Percentiles rank a stretch among this genome's conserved stretches.
Evolutionary conservation across 805 yeast species (phyloP).

Genomic region (Wickerhamiella lipophila): DNA sequence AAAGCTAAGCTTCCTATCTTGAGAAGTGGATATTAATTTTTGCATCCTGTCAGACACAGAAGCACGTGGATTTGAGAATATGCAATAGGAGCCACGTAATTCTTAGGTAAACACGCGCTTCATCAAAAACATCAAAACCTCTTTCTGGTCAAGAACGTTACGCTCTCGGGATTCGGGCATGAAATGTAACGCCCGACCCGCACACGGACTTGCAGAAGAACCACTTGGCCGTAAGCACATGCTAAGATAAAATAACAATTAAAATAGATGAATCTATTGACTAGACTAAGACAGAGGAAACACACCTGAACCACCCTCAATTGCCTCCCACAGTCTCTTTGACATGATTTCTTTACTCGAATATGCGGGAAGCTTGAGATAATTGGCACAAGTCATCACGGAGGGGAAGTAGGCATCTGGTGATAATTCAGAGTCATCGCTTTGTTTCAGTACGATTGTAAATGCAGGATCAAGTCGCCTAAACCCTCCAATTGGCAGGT

Average conservation of each 20-base stretch:
- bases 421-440: slow-evolving; percentile 43
- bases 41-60: not conserved
- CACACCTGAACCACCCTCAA: slow-evolving; percentile 79
- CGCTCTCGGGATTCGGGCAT: not conserved
- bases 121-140: not conserved
- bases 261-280: not conserved
- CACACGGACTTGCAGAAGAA: too few species aligned
- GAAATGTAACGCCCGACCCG: not conserved
- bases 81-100: slow-evolving; percentile 1
- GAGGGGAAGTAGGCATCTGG: slow-evolving; percentile 83
- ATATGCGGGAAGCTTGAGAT: slow-evolving; percentile 78
- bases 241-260: not conserved
- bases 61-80: not conserved
- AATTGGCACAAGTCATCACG: slow-evolving; percentile 97
- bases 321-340: slow-evolving; percentile 50
- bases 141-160: not conserved
- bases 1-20: too few species aligned
- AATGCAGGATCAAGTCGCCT: slow-evolving; percentile 66
- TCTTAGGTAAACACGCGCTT: not conserved
- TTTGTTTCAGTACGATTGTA: slow-evolving; percentile 71
- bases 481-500: slow-evolving; percentile 88
- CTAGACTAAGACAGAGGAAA: slow-evolving; percentile 53
- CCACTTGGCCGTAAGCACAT: not conserved
- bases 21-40: not conserved
- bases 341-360: slow-evolving; percentile 48